Evolutionary conservation across 2,329 filamentous ascomycete species (phyloP).

Genomic region (Microsporum audouinii): DNA sequence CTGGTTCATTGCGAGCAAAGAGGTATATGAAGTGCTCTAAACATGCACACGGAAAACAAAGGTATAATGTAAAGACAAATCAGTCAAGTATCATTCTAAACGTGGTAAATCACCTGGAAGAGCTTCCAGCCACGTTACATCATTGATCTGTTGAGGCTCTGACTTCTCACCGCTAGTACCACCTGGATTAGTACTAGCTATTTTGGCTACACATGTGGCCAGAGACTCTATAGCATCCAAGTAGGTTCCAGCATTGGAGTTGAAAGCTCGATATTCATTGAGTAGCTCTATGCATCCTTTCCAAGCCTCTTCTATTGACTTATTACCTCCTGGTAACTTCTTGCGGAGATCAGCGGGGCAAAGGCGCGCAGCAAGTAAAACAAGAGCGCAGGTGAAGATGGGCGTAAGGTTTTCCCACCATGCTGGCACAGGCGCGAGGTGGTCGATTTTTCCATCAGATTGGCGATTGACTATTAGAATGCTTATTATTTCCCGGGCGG

Average conservation of each 20-base stretch:
- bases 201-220: not conserved
- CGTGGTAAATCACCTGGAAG: slow-evolving; percentile 11
- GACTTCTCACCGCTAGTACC: not conserved
- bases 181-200: not conserved
- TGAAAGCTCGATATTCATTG: slow-evolving; percentile 8
- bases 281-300: slow-evolving; percentile 7
- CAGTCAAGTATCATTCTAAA: not conserved
- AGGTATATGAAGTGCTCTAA: not conserved
- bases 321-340: not conserved
- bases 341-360: slow-evolving; percentile 8
- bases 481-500: slow-evolving; percentile 12
- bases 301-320: slow-evolving; percentile 9
- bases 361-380: slow-evolving; percentile 12
- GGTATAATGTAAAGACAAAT: not conserved
- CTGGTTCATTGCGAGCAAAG: too few species aligned
- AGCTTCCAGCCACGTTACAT: slow-evolving; percentile 14
- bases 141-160: not conserved
- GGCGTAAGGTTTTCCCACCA: slow-evolving; percentile 15
- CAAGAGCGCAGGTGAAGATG: slow-evolving; percentile 11
- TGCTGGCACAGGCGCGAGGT: slow-evolving; percentile 7
- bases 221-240: slow-evolving; percentile 8
- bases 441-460: not conserved
- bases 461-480: slow-evolving; percentile 5
- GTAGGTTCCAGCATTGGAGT: slow-evolving; percentile 5
- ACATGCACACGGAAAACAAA: not conserved